Conservation (phyloP, 768 basidiomycete species). For the Rubroboletus satanas region DNA sequence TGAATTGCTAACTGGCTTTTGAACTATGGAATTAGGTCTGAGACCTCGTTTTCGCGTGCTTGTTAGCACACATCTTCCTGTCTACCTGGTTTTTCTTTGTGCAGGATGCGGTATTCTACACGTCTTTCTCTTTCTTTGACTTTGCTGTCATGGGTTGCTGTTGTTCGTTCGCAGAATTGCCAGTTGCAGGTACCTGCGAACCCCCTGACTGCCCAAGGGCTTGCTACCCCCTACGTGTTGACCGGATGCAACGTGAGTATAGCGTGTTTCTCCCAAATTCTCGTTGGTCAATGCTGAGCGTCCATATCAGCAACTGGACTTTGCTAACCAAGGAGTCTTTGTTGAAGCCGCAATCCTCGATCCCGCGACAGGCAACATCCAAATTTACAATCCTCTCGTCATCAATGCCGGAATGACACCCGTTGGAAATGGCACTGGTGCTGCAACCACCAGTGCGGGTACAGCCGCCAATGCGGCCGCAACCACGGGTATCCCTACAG, state of each 20-base stretch:
- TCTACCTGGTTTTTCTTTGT: background rate
- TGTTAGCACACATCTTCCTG: background rate
- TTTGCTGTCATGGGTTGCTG: slow-evolving; percentile 11
- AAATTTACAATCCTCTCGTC: slow-evolving; percentile 29
- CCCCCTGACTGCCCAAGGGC: slow-evolving; percentile 24
- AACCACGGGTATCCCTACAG: background rate
- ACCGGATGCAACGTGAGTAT: slow-evolving; percentile 27
- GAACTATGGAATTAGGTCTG: slow-evolving; percentile 14
- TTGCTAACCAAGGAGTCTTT: slow-evolving; percentile 23
- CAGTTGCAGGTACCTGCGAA: slow-evolving; percentile 18
- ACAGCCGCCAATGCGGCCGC: background rate
- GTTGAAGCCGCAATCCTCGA: slow-evolving; percentile 30
- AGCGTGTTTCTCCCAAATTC: background rate
- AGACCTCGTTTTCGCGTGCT: slow-evolving; percentile 20
- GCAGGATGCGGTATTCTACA: slow-evolving; percentile 10
- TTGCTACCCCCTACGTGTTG: slow-evolving; percentile 26
- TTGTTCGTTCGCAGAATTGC: slow-evolving; percentile 23
- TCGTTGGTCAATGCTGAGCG: background rate
- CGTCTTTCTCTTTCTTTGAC: slow-evolving; percentile 10
- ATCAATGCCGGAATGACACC: slow-evolving; percentile 28
- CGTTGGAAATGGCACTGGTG: slow-evolving; percentile 2
- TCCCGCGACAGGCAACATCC: slow-evolving; percentile 24
- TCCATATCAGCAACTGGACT: slow-evolving; percentile 24
- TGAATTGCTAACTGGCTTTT: background rate
- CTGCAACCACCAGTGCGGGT: background rate